A percentile compares a stretch with the other conserved stretches of the same genome.
Conservation (phyloP, 2,329 filamentous ascomycete species). For the Colletotrichum musicola region DNA sequence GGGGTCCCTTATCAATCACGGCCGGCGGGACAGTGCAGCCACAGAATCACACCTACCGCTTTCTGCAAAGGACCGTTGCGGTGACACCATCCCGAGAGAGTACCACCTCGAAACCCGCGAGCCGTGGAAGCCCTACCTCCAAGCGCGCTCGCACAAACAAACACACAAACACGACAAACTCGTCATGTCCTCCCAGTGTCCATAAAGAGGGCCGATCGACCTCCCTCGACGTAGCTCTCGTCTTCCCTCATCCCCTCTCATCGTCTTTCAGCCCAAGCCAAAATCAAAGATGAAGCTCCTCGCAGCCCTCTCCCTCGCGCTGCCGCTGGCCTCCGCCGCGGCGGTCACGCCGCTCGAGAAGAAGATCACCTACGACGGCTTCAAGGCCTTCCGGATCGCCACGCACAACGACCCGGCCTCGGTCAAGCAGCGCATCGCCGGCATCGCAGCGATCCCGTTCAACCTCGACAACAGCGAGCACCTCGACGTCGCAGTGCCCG, state of each 20-base stretch:
- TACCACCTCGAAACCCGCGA: neutral
- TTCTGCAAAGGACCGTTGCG: slow-evolving; percentile 26
- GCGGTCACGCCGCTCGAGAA: slow-evolving; percentile 28
- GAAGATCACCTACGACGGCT: slow-evolving; percentile 47
- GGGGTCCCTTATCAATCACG: slow-evolving; percentile 9
- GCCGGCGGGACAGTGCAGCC: slow-evolving; percentile 3
- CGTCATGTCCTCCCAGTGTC: neutral
- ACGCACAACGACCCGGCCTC: slow-evolving; percentile 55
- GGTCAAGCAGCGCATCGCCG: slow-evolving; percentile 50
- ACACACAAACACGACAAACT: too few species aligned
- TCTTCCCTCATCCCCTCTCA: neutral
- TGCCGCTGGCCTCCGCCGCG: slow-evolving; percentile 37
- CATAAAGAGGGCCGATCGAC: slow-evolving; percentile 13
- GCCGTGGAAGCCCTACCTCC: neutral
- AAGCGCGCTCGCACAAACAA: too few species aligned
- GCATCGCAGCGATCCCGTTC: slow-evolving; percentile 39
- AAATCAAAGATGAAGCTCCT: slow-evolving; percentile 35
- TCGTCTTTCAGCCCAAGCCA: neutral
- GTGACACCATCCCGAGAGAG: slow-evolving; percentile 6
- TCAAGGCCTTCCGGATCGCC: slow-evolving; percentile 58
- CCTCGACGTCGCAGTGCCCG: slow-evolving; percentile 44
- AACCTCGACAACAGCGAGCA: slow-evolving; percentile 38
- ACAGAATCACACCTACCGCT: slow-evolving; percentile 35
- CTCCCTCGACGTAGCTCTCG: neutral
- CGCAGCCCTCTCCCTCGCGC: slow-evolving; percentile 13